phyloP scores from a whole-genome alignment of 1,284 basidiomycete genomes.

The Marasmius fiardii region DNA sequence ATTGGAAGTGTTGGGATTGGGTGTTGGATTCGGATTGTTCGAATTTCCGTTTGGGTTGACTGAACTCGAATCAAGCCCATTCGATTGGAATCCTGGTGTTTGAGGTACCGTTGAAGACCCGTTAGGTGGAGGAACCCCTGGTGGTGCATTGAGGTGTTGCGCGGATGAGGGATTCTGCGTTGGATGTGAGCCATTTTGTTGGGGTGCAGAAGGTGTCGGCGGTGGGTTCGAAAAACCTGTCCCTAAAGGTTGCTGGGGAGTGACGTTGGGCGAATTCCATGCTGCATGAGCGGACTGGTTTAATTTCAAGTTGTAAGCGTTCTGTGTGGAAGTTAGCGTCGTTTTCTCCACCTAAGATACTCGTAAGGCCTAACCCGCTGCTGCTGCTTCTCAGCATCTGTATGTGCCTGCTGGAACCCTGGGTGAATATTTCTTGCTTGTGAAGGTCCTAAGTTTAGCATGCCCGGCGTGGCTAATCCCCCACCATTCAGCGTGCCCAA shows the following conservation, averaged over 20 bases:
- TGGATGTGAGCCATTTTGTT: conserved; percentile 32
- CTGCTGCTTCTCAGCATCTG: conserved; percentile 65
- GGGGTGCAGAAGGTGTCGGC: conserved; percentile 22
- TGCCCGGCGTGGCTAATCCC: conserved; percentile 55
- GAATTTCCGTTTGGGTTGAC: conserved; percentile 3
- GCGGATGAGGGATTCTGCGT: conserved; percentile 13
- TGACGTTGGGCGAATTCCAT: conserved; percentile 55
- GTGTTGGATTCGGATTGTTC: conserved; percentile 20
- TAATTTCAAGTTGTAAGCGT: conserved; percentile 59
- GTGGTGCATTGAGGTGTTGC: conserved; percentile 29
- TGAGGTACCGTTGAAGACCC: conserved; percentile 26
- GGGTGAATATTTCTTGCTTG: conserved; percentile 56
- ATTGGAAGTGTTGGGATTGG: conserved; percentile 24
- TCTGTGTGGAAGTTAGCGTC: conserved; percentile 27
- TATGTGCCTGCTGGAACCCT: conserved; percentile 52
- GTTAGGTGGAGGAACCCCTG: conserved; percentile 46
- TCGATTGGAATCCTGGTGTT: conserved; percentile 32
- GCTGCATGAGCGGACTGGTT: conserved; percentile 61
- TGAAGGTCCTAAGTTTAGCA: conserved; percentile 56
- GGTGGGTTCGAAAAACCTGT: conserved; percentile 22
- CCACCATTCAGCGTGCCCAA: conserved; percentile 44
- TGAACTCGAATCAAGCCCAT: conserved; percentile 24
- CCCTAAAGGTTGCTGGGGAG: conserved; percentile 33
- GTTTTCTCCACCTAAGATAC: conserved; percentile 14
- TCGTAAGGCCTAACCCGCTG: conserved; percentile 53